Evolutionary conservation across 2,329 filamentous ascomycete genomes (phyloP), one percentile per base, ranked within the genome.

Genomic region (Exophiala alcalophila): DNA sequence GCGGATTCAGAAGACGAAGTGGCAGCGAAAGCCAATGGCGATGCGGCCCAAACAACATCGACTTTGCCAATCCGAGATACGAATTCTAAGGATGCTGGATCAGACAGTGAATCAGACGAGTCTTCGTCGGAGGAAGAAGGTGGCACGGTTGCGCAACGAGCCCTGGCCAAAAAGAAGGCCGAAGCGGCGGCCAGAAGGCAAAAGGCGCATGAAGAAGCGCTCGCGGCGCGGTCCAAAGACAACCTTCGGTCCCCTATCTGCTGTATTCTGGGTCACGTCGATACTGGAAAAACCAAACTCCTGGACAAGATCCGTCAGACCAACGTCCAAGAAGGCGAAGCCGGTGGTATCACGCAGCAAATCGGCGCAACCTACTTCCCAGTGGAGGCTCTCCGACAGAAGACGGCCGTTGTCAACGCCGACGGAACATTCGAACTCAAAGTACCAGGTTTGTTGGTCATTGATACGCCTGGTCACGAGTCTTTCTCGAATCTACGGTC

Each of bases 291-390:
- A 74, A 98, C 92, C n/a, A 98, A 97, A 73, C 75, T 98, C 52
- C 78, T 98, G 45, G 92, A 98, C 75, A 98, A 98, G 74, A 87
- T 98, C 61, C 86, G 92, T 61, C 89, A 96, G 68, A 97, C 92
- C 44, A 97, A 98, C 63, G 92, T 98, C 24, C 94, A 98, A 64
- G 92, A 97, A 70, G 92, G 92, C 60, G 92, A 98, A 78, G 94
- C 92, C 27, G 94, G 92, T 76, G 92, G 92, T 82, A 98, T 98
- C 61, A 98, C 92, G 5, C 92, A 98, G 70, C 92, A 98, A 69
- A 98, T 98, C 62, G 92, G 92, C 83, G 92, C 92, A 37, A 98
- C 92, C 2, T 98, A 97, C 74, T 98, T 98, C 78, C 94, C 92
- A 5, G 84, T 91, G 24, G 91, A 97, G 39, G 88, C 92, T 47